Base-by-base conservation (phyloP, 345 rosid genomes). In the Psidium friedrichsthalianum region DNA sequence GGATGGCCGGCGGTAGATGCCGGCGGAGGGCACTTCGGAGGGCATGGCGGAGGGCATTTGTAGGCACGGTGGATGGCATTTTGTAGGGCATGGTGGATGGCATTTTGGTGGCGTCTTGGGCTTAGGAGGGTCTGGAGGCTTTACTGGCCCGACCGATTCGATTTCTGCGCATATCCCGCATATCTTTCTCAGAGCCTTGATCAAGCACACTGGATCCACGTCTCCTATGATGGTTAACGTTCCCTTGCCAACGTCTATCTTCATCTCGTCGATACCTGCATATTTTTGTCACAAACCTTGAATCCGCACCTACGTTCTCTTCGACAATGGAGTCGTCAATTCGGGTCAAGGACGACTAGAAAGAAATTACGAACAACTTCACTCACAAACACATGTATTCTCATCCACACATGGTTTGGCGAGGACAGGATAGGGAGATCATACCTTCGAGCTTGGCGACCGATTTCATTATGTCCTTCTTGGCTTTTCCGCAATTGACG, bases 151-250 rank as follows among this genome's bases (percentile, higher is more conserved):
- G 59, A 83, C n/a, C 3, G 84, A 64, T 8, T 18, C 83, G 52
- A 86, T 83, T 13, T 82, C 84, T 1, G 44, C 85, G 3, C 47
- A 27, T 42, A 36, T 36, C 36, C 69, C 64, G 22, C 85, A 61
- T 74, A 83, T 86, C 85, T 69, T 69, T 69, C 69, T 85, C 10
- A 85, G 57, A 61, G 27, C 52, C 55, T 55, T 56, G 47, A 56
- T 82, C 29, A 80, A 22, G 14, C 80, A 81, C 61, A 85, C 87
- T 2, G 87, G 87, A 53, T 85, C 87, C 11, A 81, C 83, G 11
- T 29, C 47, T 29, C 87, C 87, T 25, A 49, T 29, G n/a, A 85
- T 22, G 32, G 84, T 81, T 51, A 85, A 57, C n/a, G 59, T 85
- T 6, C 87, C 87, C 80, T 82, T 85, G 22, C 51, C 81, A 1